Base-by-base conservation (phyloP, 2,329 filamentous ascomycete genomes). In the Thielaviopsis euricoi region DNA sequence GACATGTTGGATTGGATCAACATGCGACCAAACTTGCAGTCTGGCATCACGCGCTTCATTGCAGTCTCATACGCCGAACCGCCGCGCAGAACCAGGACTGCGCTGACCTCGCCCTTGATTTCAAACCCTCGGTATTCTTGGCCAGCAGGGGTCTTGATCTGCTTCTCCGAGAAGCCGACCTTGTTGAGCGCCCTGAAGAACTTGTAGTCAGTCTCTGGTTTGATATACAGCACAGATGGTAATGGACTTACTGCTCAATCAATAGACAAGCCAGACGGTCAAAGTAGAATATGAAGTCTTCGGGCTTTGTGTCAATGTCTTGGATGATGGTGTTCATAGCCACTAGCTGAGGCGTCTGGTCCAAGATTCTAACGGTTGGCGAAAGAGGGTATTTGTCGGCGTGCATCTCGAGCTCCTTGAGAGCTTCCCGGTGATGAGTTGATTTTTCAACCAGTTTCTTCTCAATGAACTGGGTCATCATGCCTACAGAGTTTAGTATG, bases 211-310 rank as follows among this genome's bases (percentile, higher is more conserved):
- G 33, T 15, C 10, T 6, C 2, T n/a, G n/a, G 6, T 17, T 9
- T 22, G 21, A 22, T 3, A n/a, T 10, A 22, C 13, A 23, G 22
- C 10, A 48, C 17, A 19, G 50, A 21, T 56, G 26, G n/a, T 1
- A 17, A 29, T 4, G 13, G 29, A 58, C 77, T 61, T 70, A 84
- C 80, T 82, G 74, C 69, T 97, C 91, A 52, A 97, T 80, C 25
- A 97, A 76, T 56, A 96, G 75, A n/a, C 86, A 82, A 1, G 87
- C 82, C 43, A 97, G 75, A 43, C 93, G 81, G 70, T 98, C 89
- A 69, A 97, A 96, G 71, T 97, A 97, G 71, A 97, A 97, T 62
- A 95, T 88, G 68, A 96, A 97, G 64, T 97, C 90, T 67, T 95
- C 91, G 49, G 87, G 79, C 6, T 79, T 75, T 0, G 89, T 91